Evolutionary conservation across 177 flowering plant species (phyloP), one percentile per base, ranked within the genome.

Genomic region (Vitis hybrid): DNA sequence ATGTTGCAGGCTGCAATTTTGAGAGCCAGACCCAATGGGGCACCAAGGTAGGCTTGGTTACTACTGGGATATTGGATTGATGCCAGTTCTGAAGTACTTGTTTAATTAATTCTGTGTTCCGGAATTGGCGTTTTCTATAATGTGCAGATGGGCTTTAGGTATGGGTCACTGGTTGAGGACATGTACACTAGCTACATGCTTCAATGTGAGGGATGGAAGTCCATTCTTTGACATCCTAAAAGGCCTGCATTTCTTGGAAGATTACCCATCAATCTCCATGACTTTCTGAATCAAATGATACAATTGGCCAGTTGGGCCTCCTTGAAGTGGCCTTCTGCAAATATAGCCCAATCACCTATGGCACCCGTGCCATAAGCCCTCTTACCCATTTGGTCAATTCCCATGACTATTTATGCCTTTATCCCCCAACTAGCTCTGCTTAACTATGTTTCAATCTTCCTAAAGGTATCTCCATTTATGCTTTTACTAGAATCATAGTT

Each of bases 161-260:
- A 51, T 39, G 72, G 72, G 17, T 61, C 66, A 3, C 56, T 70
- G 21, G 50, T 51, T 10, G 66, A 70, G 64, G 72, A 70, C 72
- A 61, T 19, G 66, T 26, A 61, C 66, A 70, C 66, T 12, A 66
- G 72, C 7, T 61, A 61, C 52, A 17, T 21, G 65, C 50, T 70
- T 0, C 66, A 51, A 11, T 51, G 59, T 11, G 51, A 70, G 26
- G 72, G 72, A 15, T 70, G 72, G 72, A 61, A 18, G 48, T 61
- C 72, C 6, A 58, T 34, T 51, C 61, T 61, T 10, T 70, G 66
- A 15, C 4, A 70, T 26, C 72, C 59, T 30, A 50, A 70, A 3
- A 61, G 66, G 58, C 50, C 72, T 9, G 72, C 72, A 2, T 70
- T 70, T 39, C 11, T 70, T 50, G 72, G 72, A 34, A 34, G 17